Conservation (phyloP, 1,284 basidiomycete species). For the Irpex rosettiformis region DNA sequence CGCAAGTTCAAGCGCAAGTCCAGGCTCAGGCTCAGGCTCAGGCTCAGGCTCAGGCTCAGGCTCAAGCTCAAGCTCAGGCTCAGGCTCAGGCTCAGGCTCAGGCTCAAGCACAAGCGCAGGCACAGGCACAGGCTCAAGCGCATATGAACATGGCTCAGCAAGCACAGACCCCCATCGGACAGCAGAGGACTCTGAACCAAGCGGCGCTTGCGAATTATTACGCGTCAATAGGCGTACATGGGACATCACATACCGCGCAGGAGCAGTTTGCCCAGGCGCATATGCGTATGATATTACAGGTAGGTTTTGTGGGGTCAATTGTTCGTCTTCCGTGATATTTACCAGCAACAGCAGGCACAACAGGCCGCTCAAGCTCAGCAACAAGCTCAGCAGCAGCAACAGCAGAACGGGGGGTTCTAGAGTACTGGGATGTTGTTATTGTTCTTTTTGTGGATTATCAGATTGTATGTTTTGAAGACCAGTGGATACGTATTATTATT, state of each 20-base stretch:
- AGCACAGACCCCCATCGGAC: background rate
- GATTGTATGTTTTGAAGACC: background rate
- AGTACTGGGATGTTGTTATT: background rate
- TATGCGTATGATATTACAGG: constrained; percentile 1
- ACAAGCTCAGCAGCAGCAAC: constrained; percentile 17
- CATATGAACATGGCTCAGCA: background rate
- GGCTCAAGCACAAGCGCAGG: too few relatives aligned
- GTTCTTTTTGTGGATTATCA: background rate
- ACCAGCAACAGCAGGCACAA: constrained; percentile 16
- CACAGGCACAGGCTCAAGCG: background rate
- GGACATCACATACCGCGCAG: constrained; percentile 1
- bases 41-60: background rate
- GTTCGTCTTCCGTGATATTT: too few relatives aligned
- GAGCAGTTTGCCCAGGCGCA: constrained; percentile 11
- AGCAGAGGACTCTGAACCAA: too few relatives aligned
- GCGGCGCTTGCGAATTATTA: constrained; percentile 3
- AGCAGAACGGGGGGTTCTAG: constrained; percentile 9
- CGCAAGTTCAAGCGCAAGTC: constrained; percentile 6
- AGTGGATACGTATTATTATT: too few relatives aligned
- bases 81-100: too few relatives aligned
- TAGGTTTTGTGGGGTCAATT: too few relatives aligned
- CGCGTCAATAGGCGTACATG: background rate
- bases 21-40: background rate
- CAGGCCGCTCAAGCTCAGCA: constrained; percentile 17
- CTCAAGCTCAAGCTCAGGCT: background rate